These are phyloP conservation scores for Achlya hypogyna DNA, from an alignment of 352 stramenopile genomes.

Conservation along the genomic window DNA sequence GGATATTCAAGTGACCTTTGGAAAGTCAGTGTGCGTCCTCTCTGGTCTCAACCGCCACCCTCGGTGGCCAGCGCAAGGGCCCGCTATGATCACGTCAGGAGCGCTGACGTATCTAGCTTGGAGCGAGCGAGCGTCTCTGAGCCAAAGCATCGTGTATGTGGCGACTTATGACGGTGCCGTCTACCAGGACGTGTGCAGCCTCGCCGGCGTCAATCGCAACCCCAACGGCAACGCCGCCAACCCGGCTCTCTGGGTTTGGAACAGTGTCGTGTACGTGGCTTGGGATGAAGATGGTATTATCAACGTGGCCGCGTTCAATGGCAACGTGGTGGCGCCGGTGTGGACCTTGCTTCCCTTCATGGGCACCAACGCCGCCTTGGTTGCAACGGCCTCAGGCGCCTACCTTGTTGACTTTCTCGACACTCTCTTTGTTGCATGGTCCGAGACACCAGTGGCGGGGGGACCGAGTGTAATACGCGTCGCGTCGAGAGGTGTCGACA, in stretches of 20 bases:
- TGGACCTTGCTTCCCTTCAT: conserved; percentile 63
- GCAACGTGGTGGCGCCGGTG: conserved; percentile 25
- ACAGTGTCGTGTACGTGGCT: conserved; percentile 40
- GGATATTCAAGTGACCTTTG: conserved; percentile 56
- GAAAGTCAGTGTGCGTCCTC: conserved; percentile 47
- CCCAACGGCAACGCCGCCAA: neutral
- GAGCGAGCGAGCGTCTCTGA: conserved; percentile 40
- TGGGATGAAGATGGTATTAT: conserved; percentile 62
- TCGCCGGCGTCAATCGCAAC: neutral
- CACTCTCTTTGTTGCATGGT: conserved; percentile 50
- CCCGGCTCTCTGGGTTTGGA: conserved; percentile 32
- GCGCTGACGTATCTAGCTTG: conserved; percentile 51
- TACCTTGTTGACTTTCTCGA: conserved; percentile 51
- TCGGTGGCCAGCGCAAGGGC: conserved; percentile 37
- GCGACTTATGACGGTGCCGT: conserved; percentile 34
- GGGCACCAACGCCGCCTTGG: conserved; percentile 46
- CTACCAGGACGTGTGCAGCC: neutral
- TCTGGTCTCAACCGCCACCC: conserved; percentile 55
- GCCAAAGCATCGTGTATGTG: conserved; percentile 47
- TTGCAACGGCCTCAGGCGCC: conserved; percentile 34
- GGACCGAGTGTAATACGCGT: conserved; percentile 21
- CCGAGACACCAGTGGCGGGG: conserved; percentile 27
- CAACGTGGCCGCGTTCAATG: conserved; percentile 46
- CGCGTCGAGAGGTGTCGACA: conserved; percentile 39
- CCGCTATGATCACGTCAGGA: conserved; percentile 31